Evolutionary conservation across 768 basidiomycete genomes (phyloP).

Genomic region (Cyclocybe aegerita): DNA sequence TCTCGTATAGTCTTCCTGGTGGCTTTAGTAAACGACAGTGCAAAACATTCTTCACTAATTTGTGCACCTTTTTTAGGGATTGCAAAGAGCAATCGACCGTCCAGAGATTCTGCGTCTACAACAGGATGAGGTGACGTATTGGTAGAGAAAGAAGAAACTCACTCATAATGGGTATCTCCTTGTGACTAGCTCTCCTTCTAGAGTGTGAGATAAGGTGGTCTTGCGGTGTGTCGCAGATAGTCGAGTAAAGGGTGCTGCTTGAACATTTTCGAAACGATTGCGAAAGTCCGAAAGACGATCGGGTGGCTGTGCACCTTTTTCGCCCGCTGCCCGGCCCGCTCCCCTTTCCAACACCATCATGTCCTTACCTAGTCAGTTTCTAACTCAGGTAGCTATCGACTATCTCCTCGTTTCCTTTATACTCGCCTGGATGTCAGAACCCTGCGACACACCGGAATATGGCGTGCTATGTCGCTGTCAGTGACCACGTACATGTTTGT

Average conservation of each 20-base stretch:
- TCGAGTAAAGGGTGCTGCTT: background rate
- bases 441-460: too few species aligned
- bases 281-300: background rate
- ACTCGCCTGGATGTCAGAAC: too few species aligned
- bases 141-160: constrained; percentile 1
- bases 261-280: background rate
- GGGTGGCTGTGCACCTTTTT: too few species aligned
- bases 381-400: too few species aligned
- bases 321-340: too few species aligned
- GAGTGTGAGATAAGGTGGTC: background rate
- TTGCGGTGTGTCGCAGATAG: background rate
- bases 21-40: constrained; percentile 2
- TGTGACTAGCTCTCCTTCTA: background rate
- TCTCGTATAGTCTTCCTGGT: constrained; percentile 85
- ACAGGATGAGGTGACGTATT: constrained; percentile 3
- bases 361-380: too few species aligned
- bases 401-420: too few species aligned
- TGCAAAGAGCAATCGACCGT: constrained; percentile 88
- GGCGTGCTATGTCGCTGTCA: too few species aligned
- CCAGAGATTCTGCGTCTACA: constrained; percentile 71
- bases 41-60: constrained; percentile 3
- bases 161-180: constrained; percentile 19
- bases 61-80: constrained; percentile 93
- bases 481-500: too few species aligned
- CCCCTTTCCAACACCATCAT: too few species aligned